Conservation (phyloP, 805 yeast species). For the Hanseniaspora valbyensis region DNA sequence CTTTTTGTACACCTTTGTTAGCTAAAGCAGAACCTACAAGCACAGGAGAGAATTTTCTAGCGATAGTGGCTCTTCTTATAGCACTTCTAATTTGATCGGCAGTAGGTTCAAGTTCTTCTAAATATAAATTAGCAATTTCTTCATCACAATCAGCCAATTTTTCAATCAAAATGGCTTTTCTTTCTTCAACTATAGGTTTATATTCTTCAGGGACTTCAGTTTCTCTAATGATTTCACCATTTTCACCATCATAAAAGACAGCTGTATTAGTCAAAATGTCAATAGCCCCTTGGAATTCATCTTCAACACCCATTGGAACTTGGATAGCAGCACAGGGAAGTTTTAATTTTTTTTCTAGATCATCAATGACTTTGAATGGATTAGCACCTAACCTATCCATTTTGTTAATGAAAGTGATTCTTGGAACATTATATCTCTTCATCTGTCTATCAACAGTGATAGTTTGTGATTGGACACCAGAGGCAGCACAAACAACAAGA, state of each 20-base stretch:
- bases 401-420: constrained; percentile 91
- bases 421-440: constrained; percentile 95
- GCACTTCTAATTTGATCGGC: constrained; percentile 75
- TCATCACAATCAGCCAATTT: constrained; percentile 97
- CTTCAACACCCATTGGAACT: constrained; percentile 94
- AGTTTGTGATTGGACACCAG: constrained; percentile 97
- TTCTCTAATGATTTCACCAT: constrained; percentile 69
- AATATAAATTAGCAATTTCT: constrained; percentile 82
- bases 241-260: constrained; percentile 75
- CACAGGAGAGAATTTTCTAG: constrained; percentile 96
- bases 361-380: constrained; percentile 91
- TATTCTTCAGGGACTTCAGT: constrained; percentile 66
- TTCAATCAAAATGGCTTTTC: constrained; percentile 75
- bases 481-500: constrained; percentile 93
- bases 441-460: constrained; percentile 98
- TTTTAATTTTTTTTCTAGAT: constrained; percentile 73
- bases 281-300: constrained; percentile 74
- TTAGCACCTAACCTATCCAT: constrained; percentile 99
- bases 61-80: constrained; percentile 89
- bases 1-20: constrained; percentile 90
- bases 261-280: constrained; percentile 83
- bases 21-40: constrained; percentile 98
- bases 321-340: constrained; percentile 96
- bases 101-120: constrained; percentile 84
- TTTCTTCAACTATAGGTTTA: constrained; percentile 75